phyloP scores from a whole-genome alignment of 768 basidiomycete species.

The Agaricus sinodeliciosus region DNA sequence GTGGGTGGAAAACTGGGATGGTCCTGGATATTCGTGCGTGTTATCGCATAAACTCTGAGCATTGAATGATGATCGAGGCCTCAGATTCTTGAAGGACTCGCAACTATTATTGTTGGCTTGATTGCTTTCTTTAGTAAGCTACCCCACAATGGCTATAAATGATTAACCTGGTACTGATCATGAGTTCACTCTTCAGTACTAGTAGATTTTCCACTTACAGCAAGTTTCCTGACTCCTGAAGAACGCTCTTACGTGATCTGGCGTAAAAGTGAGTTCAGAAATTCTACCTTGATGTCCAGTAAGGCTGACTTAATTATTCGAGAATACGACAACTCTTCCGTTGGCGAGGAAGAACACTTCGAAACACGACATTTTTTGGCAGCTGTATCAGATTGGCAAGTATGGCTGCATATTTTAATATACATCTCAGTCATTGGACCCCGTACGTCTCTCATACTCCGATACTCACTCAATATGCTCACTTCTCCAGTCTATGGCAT shows the following conservation, averaged over 20 bases:
- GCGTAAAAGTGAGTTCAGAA: constrained; percentile 41
- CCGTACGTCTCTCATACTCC: constrained; percentile 32
- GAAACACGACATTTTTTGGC: constrained; percentile 44
- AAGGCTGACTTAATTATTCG: not conserved
- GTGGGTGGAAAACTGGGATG: constrained; percentile 42
- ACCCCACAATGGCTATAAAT: not conserved
- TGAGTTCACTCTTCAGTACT: constrained; percentile 30
- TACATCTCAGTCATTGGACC: constrained; percentile 55
- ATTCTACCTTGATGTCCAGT: not conserved
- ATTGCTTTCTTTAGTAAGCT: constrained; percentile 43
- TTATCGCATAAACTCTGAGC: not conserved
- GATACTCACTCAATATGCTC: not conserved
- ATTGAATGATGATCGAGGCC: not conserved
- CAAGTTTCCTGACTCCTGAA: constrained; percentile 53
- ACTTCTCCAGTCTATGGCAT: constrained; percentile 53
- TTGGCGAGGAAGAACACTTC: constrained; percentile 58
- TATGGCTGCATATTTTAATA: constrained; percentile 43
- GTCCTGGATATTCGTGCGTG: constrained; percentile 62
- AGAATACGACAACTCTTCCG: constrained; percentile 53
- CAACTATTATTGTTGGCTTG: constrained; percentile 50
- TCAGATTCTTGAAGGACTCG: constrained; percentile 61
- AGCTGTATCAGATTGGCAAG: constrained; percentile 61
- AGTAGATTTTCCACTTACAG: constrained; percentile 56
- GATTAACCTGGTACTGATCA: not conserved
- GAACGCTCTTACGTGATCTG: constrained; percentile 49